Conservation (phyloP, 257 asterid species). For the Sherardia arvensis region DNA sequence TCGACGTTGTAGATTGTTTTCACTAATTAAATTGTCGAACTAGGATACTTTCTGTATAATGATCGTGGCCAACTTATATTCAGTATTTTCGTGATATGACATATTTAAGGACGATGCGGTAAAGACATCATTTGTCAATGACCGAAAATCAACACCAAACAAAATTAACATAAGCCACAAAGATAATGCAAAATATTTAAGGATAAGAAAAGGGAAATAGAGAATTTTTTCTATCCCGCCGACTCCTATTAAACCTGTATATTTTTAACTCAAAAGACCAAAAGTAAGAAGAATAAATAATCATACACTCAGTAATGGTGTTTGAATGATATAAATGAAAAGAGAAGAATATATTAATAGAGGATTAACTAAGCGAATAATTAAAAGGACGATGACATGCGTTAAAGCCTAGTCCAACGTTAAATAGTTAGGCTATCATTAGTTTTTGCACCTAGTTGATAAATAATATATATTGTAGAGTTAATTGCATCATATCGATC, state of each 20-base stretch:
- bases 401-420: neutral
- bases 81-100: too few relatives aligned
- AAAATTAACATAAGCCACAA: neutral
- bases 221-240: neutral
- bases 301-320: neutral
- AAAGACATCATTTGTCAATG: neutral
- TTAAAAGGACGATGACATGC: neutral
- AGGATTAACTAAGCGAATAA: neutral
- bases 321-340: neutral
- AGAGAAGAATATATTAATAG: neutral
- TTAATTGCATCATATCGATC: too few relatives aligned
- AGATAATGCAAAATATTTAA: too few relatives aligned
- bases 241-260: neutral
- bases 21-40: too few relatives aligned
- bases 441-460: neutral
- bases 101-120: neutral
- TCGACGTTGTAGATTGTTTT: too few relatives aligned
- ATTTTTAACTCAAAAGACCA: neutral
- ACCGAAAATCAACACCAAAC: neutral
- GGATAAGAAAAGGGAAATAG: neutral
- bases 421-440: neutral
- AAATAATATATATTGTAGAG: neutral
- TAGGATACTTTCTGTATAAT: too few relatives aligned
- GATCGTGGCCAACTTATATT: too few relatives aligned
- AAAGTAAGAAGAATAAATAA: constrained; percentile 2